phyloP scores from a whole-genome alignment of 495 filamentous ascomycete species.

The Penicillium lagena region DNA sequence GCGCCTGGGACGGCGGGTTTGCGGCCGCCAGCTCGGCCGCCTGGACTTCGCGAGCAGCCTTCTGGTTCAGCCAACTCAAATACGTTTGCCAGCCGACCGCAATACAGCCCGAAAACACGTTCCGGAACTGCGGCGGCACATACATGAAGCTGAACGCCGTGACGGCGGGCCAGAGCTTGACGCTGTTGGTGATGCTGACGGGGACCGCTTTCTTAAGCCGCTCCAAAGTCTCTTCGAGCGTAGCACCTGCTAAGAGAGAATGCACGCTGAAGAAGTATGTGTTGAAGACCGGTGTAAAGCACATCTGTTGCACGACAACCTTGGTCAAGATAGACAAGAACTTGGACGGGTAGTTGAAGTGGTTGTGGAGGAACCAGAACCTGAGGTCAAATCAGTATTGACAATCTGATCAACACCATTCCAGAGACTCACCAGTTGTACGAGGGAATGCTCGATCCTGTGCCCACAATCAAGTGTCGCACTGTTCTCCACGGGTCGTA shows the following conservation, averaged over 20 bases:
- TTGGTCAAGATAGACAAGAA: conserved; percentile 64
- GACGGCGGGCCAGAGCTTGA: conserved; percentile 87
- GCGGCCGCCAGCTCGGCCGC: conserved; percentile 21
- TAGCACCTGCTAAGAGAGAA: conserved; percentile 52
- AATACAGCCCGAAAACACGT: conserved; percentile 67
- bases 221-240: conserved; percentile 54
- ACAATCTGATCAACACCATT: background rate
- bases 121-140: conserved; percentile 68
- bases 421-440: conserved; percentile 60
- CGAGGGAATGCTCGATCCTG: conserved; percentile 62
- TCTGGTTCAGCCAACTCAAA: conserved; percentile 72
- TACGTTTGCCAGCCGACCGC: conserved; percentile 93
- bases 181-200: conserved; percentile 66
- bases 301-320: conserved; percentile 71
- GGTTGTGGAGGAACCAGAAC: conserved; percentile 73
- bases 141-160: conserved; percentile 85
- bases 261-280: conserved; percentile 90
- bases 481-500: conserved; percentile 68
- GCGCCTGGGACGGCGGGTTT: conserved; percentile 4
- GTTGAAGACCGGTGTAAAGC: conserved; percentile 85
- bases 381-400: conserved; percentile 26
- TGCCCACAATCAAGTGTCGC: conserved; percentile 68
- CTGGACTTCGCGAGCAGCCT: conserved; percentile 53
- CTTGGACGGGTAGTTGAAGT: conserved; percentile 76
- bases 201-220: conserved; percentile 73